Base-by-base conservation (phyloP, 2,329 filamentous ascomycete genomes). In the Chaetomiaceae sp. region DNA sequence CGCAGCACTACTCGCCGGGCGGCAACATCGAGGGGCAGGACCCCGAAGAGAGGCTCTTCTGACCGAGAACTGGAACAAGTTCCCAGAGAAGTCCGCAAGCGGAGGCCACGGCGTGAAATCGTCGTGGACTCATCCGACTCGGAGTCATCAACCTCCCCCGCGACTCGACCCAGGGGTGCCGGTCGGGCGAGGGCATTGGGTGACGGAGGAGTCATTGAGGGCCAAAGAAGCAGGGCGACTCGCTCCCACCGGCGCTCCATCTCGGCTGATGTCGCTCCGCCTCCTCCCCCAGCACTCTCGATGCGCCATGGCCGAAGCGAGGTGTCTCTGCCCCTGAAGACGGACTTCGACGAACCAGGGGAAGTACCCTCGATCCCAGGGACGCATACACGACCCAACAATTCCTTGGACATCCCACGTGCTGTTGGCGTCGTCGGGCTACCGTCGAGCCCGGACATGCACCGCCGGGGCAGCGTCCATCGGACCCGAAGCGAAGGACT, bases 361-460 rank as follows among this genome's bases (percentile, higher is more conserved):
- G 52, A 57, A 17, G 45, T 53, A 15, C 20, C 12, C 11, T 19
- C 48, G 29, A 17, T n/a, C 1, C 19, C 29, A 15, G 23, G 8
- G 14, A 17, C 11, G 23, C 36, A 34, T 27, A 11, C 52, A 34
- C 46, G 46, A 1, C 43, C 47, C 3, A 51, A 37, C 17, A 39
- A 20, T 12, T 49, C 42, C 5, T 12, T 55, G 19, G 45, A 51
- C 20, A 54, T 53, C 5, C 47, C 48, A 8, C 40, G 38, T 12
- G 14, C 34, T 7, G 12, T 17, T 22, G 51, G 44, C 27, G 37
- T 49, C 20, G 36, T 59, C 7, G 57, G 59, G 1, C 48, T 61
- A 17, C 59, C 59, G 0, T 51, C 53, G 6, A 58, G 57, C 38
- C 59, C 59, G 2, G 57, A 61, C 29, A 58, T 61, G 47, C 51